These are phyloP conservation scores for Trypanosomatidae sp. DNA, from an alignment of 208 protist genomes.

Conservation along the genomic window DNA sequence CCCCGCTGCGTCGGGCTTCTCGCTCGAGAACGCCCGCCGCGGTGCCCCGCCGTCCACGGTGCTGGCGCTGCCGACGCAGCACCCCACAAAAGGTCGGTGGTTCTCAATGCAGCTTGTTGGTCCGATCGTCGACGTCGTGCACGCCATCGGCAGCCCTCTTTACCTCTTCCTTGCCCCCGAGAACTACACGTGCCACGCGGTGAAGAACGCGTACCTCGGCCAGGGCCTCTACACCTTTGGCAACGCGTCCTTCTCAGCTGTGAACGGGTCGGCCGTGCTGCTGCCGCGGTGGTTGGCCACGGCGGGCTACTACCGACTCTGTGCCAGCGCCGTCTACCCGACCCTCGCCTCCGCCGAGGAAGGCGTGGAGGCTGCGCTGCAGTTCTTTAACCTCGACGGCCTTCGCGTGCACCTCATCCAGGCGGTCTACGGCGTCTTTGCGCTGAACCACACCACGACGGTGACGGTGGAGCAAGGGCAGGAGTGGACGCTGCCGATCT, in stretches of 20 bases:
- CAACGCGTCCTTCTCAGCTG: slow-evolving; percentile 43
- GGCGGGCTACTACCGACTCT: slow-evolving; percentile 57
- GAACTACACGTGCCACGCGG: slow-evolving; percentile 34
- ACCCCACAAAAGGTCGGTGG: slow-evolving; percentile 53
- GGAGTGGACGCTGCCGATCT: slow-evolving; percentile 65
- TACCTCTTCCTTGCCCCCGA: slow-evolving; percentile 66
- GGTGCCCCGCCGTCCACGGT: slow-evolving; percentile 21
- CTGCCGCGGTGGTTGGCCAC: slow-evolving; percentile 45
- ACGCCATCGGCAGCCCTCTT: slow-evolving; percentile 49
- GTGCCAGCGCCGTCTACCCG: slow-evolving; percentile 58
- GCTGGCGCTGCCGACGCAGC: slow-evolving; percentile 41
- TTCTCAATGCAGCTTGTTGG: slow-evolving; percentile 54
- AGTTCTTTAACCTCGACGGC: slow-evolving; percentile 54
- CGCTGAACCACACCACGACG: slow-evolving; percentile 53
- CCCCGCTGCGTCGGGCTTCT: slow-evolving; percentile 52
- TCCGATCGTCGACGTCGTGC: slow-evolving; percentile 47
- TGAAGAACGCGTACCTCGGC: slow-evolving; percentile 48
- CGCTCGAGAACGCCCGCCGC: slow-evolving; percentile 10
- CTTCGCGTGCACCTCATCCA: slow-evolving; percentile 46
- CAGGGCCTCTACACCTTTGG: slow-evolving; percentile 28
- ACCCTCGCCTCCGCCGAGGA: slow-evolving; percentile 24
- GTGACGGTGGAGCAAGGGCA: slow-evolving; percentile 72
- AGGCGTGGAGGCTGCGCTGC: slow-evolving; percentile 49
- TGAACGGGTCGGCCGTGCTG: slow-evolving; percentile 57
- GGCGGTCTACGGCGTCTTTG: slow-evolving; percentile 60